Evolutionary conservation across 345 rosid species (phyloP), one percentile per base, ranked within the genome.

Genomic region (Erodium maritimum): DNA sequence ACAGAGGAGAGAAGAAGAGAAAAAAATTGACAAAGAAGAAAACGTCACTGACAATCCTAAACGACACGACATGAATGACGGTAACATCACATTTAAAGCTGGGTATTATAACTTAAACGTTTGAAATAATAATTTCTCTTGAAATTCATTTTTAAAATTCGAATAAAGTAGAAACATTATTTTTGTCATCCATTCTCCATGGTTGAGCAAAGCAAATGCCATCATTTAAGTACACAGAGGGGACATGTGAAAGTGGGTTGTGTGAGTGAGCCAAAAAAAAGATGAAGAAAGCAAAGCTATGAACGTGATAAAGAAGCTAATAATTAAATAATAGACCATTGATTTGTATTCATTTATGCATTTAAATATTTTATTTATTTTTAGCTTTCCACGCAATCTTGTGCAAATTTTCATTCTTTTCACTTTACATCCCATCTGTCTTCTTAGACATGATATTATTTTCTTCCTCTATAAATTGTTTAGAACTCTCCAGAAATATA

Each of bases 291-390:
- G 54, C 21, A 23, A 23, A 18, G 52, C 50, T 23, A 48, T 59
- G 56, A 50, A 57, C 50, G 24, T 22, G 57, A 59, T 10, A 29
- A 52, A 11, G 37, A 53, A 61, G 25, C 48, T 7, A 42, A 42
- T 42, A 42, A 42, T 42, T 42, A 42, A 42, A 42, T 42, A 13
- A 42, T 7, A 42, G 16, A 42, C 48, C 12, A 42, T 42, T 42
- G 8, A 42, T 53, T 21, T 33, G 19, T 23, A n/a, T 18, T 48
- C 55, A 50, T 25, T 29, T 29, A 11, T 29, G 5, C 37, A 5
- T 29, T 29, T 29, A 5, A 5, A 6, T 42, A 2, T 42, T 7
- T 42, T 42, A 10, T 42, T 42, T 42, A 3, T 42, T 42, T 42
- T 42, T 10, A 42, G 17, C 48, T 42, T 42, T 42, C 48, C 48